These are phyloP conservation scores for Boletus huronensis DNA, from an alignment of 768 basidiomycete genomes.

Conservation along the genomic window DNA sequence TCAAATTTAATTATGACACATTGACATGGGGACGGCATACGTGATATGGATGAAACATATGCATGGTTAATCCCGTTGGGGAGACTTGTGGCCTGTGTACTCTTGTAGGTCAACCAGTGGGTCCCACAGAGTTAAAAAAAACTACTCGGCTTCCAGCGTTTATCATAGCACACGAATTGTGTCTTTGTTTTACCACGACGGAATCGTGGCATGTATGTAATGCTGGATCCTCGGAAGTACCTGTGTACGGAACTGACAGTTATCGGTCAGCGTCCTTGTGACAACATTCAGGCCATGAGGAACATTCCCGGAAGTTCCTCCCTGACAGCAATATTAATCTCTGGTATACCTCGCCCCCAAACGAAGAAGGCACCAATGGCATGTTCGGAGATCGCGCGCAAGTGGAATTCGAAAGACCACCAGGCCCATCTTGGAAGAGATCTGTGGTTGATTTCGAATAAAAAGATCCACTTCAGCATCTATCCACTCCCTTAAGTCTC, in stretches of 20 bases:
- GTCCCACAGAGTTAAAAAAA: constrained; percentile 1
- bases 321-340: background rate
- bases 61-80: background rate
- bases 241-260: constrained; percentile 7
- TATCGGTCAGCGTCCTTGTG: constrained; percentile 3
- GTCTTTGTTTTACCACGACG: constrained; percentile 7
- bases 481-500: background rate
- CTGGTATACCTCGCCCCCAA: background rate
- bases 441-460: background rate
- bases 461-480: background rate
- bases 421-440: background rate
- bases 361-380: constrained; percentile 1
- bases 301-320: background rate
- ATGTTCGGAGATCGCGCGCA: constrained; percentile 6
- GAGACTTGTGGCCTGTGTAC: background rate
- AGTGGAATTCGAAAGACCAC: background rate
- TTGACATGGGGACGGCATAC: constrained; percentile 18
- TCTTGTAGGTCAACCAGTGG: background rate
- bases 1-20: background rate
- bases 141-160: background rate
- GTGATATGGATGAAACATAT: constrained; percentile 4
- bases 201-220: constrained; percentile 1
- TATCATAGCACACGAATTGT: background rate
- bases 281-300: constrained; percentile 6
- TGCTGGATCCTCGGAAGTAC: background rate